Percentiles rank a stretch among this genome's conserved stretches.
phyloP scores from a whole-genome alignment of 805 yeast genomes.

The Citeromyces matritensis region DNA sequence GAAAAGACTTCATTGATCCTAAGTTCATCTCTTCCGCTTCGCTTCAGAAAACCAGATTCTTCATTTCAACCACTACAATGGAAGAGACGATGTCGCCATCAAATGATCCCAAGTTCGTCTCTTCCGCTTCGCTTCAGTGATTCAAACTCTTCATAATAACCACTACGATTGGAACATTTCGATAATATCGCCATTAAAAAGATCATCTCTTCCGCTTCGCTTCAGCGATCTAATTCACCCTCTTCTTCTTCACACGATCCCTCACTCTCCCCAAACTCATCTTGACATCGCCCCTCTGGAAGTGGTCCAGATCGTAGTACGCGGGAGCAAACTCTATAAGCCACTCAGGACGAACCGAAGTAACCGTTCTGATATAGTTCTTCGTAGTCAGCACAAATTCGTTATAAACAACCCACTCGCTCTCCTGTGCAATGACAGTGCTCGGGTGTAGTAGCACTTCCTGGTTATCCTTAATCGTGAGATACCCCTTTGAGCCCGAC shows the following conservation, averaged over 20 bases:
- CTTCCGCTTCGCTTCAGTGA: too few relatives aligned
- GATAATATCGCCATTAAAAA: background rate
- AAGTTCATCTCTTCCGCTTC: too few relatives aligned
- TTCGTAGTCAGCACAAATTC: slow-evolving; percentile 90
- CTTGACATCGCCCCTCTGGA: slow-evolving; percentile 57
- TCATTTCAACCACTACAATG: too few relatives aligned
- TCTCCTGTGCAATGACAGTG: slow-evolving; percentile 75
- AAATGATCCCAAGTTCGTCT: too few relatives aligned
- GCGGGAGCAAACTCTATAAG: slow-evolving; percentile 66
- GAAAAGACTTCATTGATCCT: too few relatives aligned
- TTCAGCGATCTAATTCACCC: slow-evolving; percentile 10
- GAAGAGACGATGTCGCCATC: too few relatives aligned
- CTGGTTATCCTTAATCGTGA: slow-evolving; percentile 91
- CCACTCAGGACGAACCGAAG: slow-evolving; percentile 87
- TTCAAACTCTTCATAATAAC: too few relatives aligned
- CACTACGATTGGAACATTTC: too few relatives aligned
- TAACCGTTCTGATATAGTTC: slow-evolving; percentile 89
- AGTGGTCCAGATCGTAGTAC: slow-evolving; percentile 48
- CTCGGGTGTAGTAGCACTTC: slow-evolving; percentile 92
- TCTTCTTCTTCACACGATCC: slow-evolving; percentile 27
- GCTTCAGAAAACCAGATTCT: too few relatives aligned
- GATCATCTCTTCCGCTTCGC: too few relatives aligned
- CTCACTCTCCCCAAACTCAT: slow-evolving; percentile 51
- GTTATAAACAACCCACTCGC: slow-evolving; percentile 89
- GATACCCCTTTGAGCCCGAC: slow-evolving; percentile 69